Percentiles rank a stretch among this genome's conserved stretches.
These are phyloP conservation scores for Sphagnum fallax DNA, from an alignment of 228 moss, liverwort and hornwort genomes.

Conservation along the genomic window DNA sequence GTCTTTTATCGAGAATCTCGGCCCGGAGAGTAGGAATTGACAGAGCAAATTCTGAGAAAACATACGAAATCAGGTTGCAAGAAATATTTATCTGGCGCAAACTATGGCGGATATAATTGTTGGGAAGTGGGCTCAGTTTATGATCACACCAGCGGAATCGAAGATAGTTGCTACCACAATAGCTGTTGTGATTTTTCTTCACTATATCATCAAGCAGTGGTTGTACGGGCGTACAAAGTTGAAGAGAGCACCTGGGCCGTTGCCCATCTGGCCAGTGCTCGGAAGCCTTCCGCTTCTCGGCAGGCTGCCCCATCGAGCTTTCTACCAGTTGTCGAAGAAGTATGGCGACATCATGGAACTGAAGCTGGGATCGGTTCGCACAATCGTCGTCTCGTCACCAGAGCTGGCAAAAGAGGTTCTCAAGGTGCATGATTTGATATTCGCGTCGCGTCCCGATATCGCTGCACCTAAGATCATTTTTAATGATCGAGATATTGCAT, in stretches of 20 bases:
- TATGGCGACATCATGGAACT: conserved; percentile 14
- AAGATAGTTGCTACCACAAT: no score
- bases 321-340: conserved; percentile 4
- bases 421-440: conserved; percentile 5
- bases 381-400: conserved; percentile 8
- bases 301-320: neutral
- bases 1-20: no score
- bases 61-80: no score
- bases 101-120: no score
- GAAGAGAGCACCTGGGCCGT: conserved; percentile 6
- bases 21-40: no score
- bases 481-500: conserved; percentile 2
- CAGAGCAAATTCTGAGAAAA: no score
- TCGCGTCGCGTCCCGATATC: conserved; percentile 3
- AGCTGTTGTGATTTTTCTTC: no score
- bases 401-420: neutral
- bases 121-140: no score
- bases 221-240: no score
- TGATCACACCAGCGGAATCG: no score
- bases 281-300: conserved; percentile 4
- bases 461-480: neutral
- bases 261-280: conserved; percentile 9
- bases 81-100: no score
- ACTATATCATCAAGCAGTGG: no score
- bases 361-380: neutral